A percentile compares a stretch with the other conserved stretches of the same genome.
These are phyloP conservation scores for Gossypium sturtianum DNA, from an alignment of 345 rosid genomes.

Conservation along the genomic window DNA sequence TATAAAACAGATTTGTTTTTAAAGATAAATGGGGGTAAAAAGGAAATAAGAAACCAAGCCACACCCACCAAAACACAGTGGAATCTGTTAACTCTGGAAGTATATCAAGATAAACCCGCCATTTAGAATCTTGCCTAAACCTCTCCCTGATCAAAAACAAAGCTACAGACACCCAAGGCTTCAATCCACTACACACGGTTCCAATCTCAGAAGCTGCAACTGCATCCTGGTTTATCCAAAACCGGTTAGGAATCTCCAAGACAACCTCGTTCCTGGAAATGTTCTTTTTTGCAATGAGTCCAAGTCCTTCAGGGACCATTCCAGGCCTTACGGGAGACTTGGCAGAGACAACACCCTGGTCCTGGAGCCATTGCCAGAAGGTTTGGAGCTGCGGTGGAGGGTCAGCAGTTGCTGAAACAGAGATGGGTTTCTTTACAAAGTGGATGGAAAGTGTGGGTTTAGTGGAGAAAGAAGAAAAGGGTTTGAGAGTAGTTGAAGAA, in stretches of 20 bases:
- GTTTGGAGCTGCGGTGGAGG: constrained; percentile 30
- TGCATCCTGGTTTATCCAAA: constrained; percentile 83
- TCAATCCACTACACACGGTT: constrained; percentile 55
- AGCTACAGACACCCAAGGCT: constrained; percentile 89
- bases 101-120: constrained; percentile 74
- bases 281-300: constrained; percentile 69
- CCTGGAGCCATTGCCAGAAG: constrained; percentile 84
- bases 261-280: constrained; percentile 76
- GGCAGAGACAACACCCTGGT: constrained; percentile 51
- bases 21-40: background rate
- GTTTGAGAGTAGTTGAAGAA: constrained; percentile 14
- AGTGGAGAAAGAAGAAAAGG: constrained; percentile 11
- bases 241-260: constrained; percentile 70
- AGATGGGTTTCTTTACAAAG: constrained; percentile 24
- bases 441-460: constrained; percentile 17
- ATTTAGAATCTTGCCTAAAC: constrained; percentile 46
- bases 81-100: constrained; percentile 78
- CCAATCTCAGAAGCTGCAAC: constrained; percentile 80
- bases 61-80: constrained; percentile 78
- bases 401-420: constrained; percentile 15
- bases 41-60: constrained; percentile 12
- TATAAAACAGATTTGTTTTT: too few species aligned
- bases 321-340: constrained; percentile 60
- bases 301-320: constrained; percentile 61
- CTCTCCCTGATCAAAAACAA: constrained; percentile 78